phyloP scores from a whole-genome alignment of 2,329 filamentous ascomycete species.

The Cladosporium phlei region DNA sequence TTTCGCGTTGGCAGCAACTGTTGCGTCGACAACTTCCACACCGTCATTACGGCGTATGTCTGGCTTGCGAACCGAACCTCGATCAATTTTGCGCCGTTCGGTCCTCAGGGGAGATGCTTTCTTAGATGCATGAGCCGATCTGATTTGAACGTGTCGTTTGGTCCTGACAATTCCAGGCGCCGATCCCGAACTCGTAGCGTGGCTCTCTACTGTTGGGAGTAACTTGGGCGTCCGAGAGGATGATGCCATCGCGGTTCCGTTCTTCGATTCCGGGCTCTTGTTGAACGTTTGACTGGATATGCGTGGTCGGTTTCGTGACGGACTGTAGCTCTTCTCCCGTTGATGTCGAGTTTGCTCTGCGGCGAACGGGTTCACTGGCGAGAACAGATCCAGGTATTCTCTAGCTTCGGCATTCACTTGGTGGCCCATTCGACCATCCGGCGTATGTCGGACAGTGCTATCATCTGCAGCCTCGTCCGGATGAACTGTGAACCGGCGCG shows the following conservation, averaged over 20 bases:
- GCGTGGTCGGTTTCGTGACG: slow-evolving; percentile 25
- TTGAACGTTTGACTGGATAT: slow-evolving; percentile 34
- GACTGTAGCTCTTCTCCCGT: slow-evolving; percentile 16
- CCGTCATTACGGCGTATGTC: neutral
- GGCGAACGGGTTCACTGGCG: slow-evolving; percentile 28
- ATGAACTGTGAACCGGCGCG: slow-evolving; percentile 25
- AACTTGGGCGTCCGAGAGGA: neutral
- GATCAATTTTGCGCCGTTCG: neutral
- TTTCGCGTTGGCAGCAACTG: slow-evolving; percentile 20
- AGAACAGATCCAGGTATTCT: slow-evolving; percentile 34
- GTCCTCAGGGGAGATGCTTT: neutral
- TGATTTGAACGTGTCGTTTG: neutral
- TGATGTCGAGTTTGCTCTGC: slow-evolving; percentile 1
- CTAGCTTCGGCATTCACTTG: slow-evolving; percentile 1
- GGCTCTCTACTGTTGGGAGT: neutral
- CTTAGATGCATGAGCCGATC: neutral
- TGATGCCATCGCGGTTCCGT: neutral
- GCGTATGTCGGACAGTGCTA: slow-evolving; percentile 27
- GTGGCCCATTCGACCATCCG: neutral
- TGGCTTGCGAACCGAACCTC: neutral
- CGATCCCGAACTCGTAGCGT: slow-evolving; percentile 1
- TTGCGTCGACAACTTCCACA: neutral
- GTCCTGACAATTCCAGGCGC: neutral
- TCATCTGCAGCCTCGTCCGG: slow-evolving; percentile 23
- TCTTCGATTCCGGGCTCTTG: slow-evolving; percentile 6